Evolutionary conservation across 2,329 filamentous ascomycete species (phyloP), one percentile per base, ranked within the genome.

Genomic region (Cordyceps cateniannulata): DNA sequence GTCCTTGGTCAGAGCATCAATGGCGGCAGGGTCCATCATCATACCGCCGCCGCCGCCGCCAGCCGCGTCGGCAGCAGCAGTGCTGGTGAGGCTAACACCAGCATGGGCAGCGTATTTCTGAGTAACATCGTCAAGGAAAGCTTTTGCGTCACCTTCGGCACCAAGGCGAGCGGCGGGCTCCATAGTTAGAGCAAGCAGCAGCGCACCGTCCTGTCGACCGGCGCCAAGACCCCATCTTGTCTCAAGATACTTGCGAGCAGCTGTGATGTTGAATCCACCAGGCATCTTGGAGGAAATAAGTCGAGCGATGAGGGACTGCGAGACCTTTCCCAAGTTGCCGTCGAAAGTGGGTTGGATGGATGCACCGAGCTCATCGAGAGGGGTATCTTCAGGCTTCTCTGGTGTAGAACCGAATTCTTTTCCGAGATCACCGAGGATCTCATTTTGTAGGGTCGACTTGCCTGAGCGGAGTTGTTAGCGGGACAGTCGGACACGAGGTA

Each of bases 211-310:
- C 73, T 99, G 95, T 70, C 95, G 85, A 29, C 95, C 95, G 25
- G 88, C 72, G 4, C 82, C 91, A 62, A 99, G 80, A 60, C 95
- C 95, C 92, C 93, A 99, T 75, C 91, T 85, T 18, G 90, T 91
- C 78, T 97, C 93, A 49, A 99, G 79, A 72, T 99, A 96, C 78
- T 99, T 99, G 70, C 95, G 86, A 51, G 96, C 91, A 14, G 91
- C 84, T 70, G 93, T 98, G 74, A 98, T 98, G 75, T 98, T 99
- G 85, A 99, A 99, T 64, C 95, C 95, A 79, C 93, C 95, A 52
- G 95, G 95, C 95, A 99, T 99, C 79, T 99, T 99, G 32, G 95
- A 97, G 2, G 95, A 98, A 48, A 99, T 95, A 73, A 99, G 81
- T 67, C 95, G 89, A 54, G 95, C 95, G 73, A 99, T 89, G 61